A percentile compares a stretch with the other conserved stretches of the same genome.
Conservation (phyloP, 768 basidiomycete species). For the Sporobolomyces phaffii region DNA sequence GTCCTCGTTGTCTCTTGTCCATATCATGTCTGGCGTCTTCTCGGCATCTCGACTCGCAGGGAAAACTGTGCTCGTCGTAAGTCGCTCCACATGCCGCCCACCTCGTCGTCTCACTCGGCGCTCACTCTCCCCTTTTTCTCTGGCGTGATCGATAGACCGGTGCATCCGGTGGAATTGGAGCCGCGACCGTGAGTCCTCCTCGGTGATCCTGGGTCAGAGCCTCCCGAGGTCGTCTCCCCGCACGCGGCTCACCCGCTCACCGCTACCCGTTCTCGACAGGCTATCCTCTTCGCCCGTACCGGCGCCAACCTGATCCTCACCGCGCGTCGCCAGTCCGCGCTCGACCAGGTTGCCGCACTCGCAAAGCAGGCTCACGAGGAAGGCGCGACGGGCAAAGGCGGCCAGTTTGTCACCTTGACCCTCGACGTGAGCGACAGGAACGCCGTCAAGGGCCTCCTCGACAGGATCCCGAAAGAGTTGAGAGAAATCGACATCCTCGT, state of each 20-base stretch:
- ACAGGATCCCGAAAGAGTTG: slow-evolving; percentile 19
- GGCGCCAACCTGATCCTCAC: slow-evolving; percentile 37
- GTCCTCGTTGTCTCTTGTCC: not conserved
- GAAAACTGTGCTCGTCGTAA: slow-evolving; percentile 32
- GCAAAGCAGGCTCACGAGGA: slow-evolving; percentile 21
- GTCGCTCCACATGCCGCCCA: not conserved
- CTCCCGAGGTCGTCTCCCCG: too few relatives aligned
- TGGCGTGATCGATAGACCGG: slow-evolving; percentile 4
- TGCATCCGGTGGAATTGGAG: slow-evolving; percentile 34
- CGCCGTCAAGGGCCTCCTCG: slow-evolving; percentile 24
- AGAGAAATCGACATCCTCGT: slow-evolving; percentile 39
- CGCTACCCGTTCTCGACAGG: not conserved
- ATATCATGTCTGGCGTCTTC: slow-evolving; percentile 25
- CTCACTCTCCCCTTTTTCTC: not conserved
- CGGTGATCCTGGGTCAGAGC: not conserved
- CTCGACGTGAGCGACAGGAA: slow-evolving; percentile 29
- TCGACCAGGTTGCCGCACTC: slow-evolving; percentile 18
- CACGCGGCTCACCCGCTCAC: too few relatives aligned
- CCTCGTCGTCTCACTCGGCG: too few relatives aligned
- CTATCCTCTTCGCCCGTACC: slow-evolving; percentile 36
- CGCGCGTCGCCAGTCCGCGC: slow-evolving; percentile 34
- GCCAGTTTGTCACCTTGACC: slow-evolving; percentile 17
- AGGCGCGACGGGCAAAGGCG: slow-evolving; percentile 30
- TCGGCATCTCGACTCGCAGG: slow-evolving; percentile 16
- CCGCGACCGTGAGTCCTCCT: slow-evolving; percentile 16